A percentile compares a stretch with the other conserved stretches of the same genome.
These are phyloP conservation scores for Silene latifolia DNA, from an alignment of 148 eudicot species.

Conservation along the genomic window DNA sequence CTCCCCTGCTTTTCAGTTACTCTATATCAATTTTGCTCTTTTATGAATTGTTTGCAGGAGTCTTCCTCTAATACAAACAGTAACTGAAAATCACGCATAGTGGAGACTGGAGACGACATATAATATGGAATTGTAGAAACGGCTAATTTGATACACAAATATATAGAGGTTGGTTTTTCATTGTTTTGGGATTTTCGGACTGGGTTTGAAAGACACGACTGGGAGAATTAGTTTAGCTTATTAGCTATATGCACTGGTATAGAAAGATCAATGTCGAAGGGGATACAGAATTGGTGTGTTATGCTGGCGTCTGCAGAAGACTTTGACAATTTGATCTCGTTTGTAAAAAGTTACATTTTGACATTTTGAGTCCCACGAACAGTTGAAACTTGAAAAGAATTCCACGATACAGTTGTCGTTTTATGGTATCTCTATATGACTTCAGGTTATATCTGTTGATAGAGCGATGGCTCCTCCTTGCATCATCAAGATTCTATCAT, in stretches of 20 bases:
- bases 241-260: constrained; percentile 14
- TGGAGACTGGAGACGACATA: constrained; percentile 2
- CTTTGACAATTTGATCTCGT: not conserved
- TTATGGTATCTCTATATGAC: not conserved
- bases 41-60: constrained; percentile 25
- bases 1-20: not conserved
- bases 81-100: constrained; percentile 21
- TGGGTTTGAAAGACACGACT: constrained; percentile 10
- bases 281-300: not conserved
- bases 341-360: constrained; percentile 1
- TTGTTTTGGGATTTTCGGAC: not conserved
- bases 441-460: not conserved
- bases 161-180: constrained; percentile 7
- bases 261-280: constrained; percentile 1
- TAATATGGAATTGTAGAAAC: constrained; percentile 18
- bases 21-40: not conserved
- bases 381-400: not conserved
- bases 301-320: constrained; percentile 2
- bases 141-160: constrained; percentile 19
- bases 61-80: constrained; percentile 27
- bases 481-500: too few species aligned
- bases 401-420: not conserved
- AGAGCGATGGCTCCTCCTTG: not conserved
- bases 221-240: constrained; percentile 14
- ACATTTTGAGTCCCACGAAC: not conserved